phyloP scores from a whole-genome alignment of 345 rosid species.

The Euclidium syriacum region DNA sequence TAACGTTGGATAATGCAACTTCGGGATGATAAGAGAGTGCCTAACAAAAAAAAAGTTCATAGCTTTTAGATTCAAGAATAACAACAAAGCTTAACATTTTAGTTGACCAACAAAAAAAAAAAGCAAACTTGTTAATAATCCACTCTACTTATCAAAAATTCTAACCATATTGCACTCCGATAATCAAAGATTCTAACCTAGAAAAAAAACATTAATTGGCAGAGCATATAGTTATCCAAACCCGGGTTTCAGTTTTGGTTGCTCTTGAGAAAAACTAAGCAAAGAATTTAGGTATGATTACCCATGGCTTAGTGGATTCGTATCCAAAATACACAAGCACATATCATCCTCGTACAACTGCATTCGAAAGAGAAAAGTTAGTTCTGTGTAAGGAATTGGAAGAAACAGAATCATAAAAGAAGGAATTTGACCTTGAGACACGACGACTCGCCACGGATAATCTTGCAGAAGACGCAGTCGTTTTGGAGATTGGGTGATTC shows the following conservation, averaged over 20 bases:
- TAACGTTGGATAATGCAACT: conserved; percentile 72
- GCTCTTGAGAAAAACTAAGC: too few species aligned
- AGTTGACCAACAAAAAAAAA: background rate
- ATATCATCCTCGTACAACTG: conserved; percentile 91
- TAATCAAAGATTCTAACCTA: too few species aligned
- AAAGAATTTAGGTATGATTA: conserved; percentile 48
- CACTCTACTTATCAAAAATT: background rate
- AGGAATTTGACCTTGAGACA: conserved; percentile 51
- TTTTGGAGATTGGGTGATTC: conserved; percentile 16
- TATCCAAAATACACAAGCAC: conserved; percentile 87
- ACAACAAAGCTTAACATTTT: too few species aligned
- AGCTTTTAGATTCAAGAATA: background rate
- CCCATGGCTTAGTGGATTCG: conserved; percentile 75
- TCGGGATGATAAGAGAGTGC: conserved; percentile 94
- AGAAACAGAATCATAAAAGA: background rate
- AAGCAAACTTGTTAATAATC: background rate
- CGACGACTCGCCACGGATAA: conserved; percentile 69
- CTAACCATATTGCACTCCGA: background rate
- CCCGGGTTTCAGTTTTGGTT: too few species aligned
- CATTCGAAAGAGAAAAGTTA: background rate
- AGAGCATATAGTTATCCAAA: too few species aligned
- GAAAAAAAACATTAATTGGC: too few species aligned
- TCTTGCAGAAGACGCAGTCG: conserved; percentile 81
- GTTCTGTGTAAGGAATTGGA: background rate
- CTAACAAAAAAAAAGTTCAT: conserved; percentile 32